These are phyloP conservation scores for Calonectria pteridis DNA, from an alignment of 2,329 filamentous ascomycete species.

Conservation along the genomic window DNA sequence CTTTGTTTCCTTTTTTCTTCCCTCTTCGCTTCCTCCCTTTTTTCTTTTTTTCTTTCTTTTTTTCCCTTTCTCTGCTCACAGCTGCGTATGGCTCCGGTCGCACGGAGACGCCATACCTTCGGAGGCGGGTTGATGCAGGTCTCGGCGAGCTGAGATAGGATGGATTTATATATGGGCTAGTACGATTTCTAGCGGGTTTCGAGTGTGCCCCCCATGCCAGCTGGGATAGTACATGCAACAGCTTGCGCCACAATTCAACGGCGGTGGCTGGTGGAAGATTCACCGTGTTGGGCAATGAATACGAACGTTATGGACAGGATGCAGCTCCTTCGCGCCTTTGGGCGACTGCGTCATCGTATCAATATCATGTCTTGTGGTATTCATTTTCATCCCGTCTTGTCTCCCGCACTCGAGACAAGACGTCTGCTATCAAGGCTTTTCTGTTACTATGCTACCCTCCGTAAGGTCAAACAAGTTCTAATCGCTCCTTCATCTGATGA, in stretches of 20 bases:
- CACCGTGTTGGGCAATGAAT: not conserved
- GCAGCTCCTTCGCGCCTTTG: not conserved
- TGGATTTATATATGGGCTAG: slow-evolving; percentile 12
- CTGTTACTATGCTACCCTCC: not conserved
- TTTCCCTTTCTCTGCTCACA: not conserved
- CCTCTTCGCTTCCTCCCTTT: not conserved
- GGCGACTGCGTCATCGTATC: not conserved
- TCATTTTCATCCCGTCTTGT: not conserved
- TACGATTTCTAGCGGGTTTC: slow-evolving; percentile 13
- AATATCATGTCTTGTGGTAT: not conserved
- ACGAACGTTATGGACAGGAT: not conserved
- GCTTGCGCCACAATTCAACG: slow-evolving; percentile 15
- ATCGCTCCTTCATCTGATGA: not conserved
- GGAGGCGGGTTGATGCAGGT: slow-evolving; percentile 6
- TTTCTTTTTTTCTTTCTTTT: not conserved
- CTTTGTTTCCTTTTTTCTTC: not conserved
- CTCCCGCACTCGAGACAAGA: not conserved
- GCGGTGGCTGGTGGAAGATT: slow-evolving; percentile 1
- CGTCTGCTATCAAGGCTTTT: not conserved
- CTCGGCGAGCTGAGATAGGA: slow-evolving; percentile 17
- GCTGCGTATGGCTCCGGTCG: slow-evolving; percentile 20
- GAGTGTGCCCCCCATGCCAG: not conserved
- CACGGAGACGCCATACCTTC: slow-evolving; percentile 31
- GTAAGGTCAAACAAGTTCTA: not conserved
- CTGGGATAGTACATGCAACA: not conserved